Evolutionary conservation across 139 green algal species (phyloP).

Genomic region (Picochlorum costavermella): DNA sequence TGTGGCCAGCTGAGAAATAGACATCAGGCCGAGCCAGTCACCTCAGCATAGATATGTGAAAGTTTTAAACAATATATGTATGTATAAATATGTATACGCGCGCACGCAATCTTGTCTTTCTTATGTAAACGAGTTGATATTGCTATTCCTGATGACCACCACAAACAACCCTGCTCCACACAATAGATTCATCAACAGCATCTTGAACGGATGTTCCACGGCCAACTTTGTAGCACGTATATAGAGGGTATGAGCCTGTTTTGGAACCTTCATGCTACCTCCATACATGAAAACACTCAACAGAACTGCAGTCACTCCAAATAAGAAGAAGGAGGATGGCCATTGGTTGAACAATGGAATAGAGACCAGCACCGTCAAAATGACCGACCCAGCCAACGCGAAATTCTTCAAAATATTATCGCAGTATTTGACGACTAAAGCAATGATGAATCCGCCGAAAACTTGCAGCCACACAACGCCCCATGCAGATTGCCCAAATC

Average conservation of each 20-base stretch:
- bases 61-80: no score
- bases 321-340: constrained; percentile 39
- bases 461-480: constrained; percentile 30
- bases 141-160: no score
- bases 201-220: no score
- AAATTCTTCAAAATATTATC: constrained; percentile 61
- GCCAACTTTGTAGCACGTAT: no score
- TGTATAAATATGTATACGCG: no score
- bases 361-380: constrained; percentile 45
- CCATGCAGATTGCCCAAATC: constrained; percentile 37
- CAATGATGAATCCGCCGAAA: constrained; percentile 48
- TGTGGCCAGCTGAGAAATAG: constrained; percentile 94
- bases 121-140: no score
- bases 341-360: constrained; percentile 52
- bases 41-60: neutral
- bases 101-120: no score
- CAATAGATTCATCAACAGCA: no score
- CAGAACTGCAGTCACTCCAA: constrained; percentile 33
- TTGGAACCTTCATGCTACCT: neutral
- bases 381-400: constrained; percentile 46
- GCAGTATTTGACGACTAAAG: constrained; percentile 52
- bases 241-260: neutral
- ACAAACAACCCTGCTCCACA: no score
- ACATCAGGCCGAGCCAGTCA: constrained; percentile 76
- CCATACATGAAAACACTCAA: constrained; percentile 48